A percentile compares a stretch with the other conserved stretches of the same genome.
phyloP scores from a whole-genome alignment of 495 filamentous ascomycete species.

The Penicillium ochrochloron region DNA sequence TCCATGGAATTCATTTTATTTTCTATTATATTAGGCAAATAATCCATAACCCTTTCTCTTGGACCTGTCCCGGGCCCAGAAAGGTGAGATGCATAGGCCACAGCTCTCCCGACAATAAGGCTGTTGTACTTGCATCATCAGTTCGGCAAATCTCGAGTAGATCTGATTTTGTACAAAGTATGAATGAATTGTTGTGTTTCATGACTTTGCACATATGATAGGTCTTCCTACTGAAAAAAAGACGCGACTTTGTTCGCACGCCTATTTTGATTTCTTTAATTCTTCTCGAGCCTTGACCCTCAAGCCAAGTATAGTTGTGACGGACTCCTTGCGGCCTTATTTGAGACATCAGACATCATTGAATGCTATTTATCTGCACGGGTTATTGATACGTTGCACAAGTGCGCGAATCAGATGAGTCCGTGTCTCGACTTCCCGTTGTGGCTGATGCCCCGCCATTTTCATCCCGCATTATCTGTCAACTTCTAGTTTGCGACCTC shows the following conservation, averaged over 20 bases:
- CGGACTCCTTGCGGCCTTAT: conserved; percentile 5
- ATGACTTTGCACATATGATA: too few relatives aligned
- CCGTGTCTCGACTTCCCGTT: background rate
- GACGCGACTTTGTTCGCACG: background rate
- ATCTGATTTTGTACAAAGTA: too few relatives aligned
- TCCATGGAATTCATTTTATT: too few relatives aligned
- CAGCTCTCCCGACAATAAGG: too few relatives aligned
- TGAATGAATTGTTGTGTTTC: too few relatives aligned
- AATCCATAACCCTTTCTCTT: too few relatives aligned
- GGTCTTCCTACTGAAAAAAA: background rate
- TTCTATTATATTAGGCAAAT: too few relatives aligned
- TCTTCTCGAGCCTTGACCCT: background rate
- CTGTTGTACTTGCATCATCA: too few relatives aligned
- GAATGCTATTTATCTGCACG: background rate
- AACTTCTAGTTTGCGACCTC: background rate
- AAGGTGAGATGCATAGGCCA: too few relatives aligned
- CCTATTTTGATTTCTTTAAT: background rate
- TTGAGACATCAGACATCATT: conserved; percentile 6
- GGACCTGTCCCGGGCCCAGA: too few relatives aligned
- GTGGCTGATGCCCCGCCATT: conserved; percentile 6
- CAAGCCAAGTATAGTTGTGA: background rate
- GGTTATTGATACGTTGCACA: background rate
- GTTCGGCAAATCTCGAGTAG: too few relatives aligned
- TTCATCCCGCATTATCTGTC: background rate
- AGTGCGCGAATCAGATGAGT: conserved; percentile 3